Conservation (phyloP, 192 early-diverging fungal species). For the Backusella morwellensis region DNA sequence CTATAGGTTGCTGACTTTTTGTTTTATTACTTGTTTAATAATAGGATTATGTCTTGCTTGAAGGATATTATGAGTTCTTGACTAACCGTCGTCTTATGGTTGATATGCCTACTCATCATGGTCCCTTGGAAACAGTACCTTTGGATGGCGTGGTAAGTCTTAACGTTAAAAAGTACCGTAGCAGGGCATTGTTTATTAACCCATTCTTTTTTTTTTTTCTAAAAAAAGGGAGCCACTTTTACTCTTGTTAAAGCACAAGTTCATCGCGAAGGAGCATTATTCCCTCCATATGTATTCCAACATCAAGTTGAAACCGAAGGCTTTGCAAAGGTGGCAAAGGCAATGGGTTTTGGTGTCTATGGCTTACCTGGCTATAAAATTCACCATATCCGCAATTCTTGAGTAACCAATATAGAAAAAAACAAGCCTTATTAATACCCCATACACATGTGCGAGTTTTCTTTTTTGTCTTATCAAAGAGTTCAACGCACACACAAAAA, state of each 20-base stretch:
- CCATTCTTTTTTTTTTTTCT: background rate
- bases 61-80: conserved; percentile 37
- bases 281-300: conserved; percentile 54
- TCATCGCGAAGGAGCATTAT: conserved; percentile 56
- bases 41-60: conserved; percentile 30
- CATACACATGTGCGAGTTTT: background rate
- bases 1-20: background rate
- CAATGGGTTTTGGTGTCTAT: conserved; percentile 54
- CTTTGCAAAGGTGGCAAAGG: conserved; percentile 62
- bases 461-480: background rate
- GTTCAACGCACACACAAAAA: background rate
- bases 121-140: conserved; percentile 37
- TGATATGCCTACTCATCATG: conserved; percentile 35
- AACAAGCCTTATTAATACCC: background rate
- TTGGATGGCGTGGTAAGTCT: conserved; percentile 53
- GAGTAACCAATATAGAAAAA: background rate
- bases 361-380: conserved; percentile 57
- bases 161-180: background rate
- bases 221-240: conserved; percentile 52
- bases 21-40: background rate
- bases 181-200: background rate
- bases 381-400: conserved; percentile 40
- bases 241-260: conserved; percentile 54
- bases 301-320: conserved; percentile 65
- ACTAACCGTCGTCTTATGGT: conserved; percentile 32